Evolutionary conservation across 2,329 filamentous ascomycete species (phyloP).

Genomic region (Fusarium sacchari): DNA sequence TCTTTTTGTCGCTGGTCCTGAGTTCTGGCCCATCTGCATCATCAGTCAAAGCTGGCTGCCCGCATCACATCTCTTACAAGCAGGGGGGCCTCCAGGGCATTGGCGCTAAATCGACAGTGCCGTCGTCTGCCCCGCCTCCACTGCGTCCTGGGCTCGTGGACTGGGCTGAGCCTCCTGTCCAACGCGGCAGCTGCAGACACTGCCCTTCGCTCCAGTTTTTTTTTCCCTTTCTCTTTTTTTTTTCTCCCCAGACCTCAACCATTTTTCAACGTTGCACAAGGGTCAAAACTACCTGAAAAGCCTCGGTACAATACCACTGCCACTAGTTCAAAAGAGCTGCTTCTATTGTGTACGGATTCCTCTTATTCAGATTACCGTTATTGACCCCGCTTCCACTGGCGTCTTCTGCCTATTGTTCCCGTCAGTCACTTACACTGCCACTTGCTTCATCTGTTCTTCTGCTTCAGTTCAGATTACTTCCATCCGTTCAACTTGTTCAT

Average conservation of each 20-base stretch:
- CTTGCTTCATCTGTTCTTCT: not conserved
- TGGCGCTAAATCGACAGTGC: slow-evolving; percentile 24
- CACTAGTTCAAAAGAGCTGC: not conserved
- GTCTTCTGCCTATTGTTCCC: not conserved
- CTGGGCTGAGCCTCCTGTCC: slow-evolving; percentile 28
- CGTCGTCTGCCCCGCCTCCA: slow-evolving; percentile 21
- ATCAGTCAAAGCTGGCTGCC: not conserved
- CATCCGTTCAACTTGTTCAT: not conserved
- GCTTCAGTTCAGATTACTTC: not conserved
- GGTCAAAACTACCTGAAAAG: not conserved
- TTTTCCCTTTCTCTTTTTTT: slow-evolving; percentile 1
- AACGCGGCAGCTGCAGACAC: slow-evolving; percentile 10
- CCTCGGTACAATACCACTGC: not conserved
- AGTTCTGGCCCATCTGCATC: not conserved
- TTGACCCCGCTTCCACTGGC: not conserved
- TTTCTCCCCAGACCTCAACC: slow-evolving; percentile 4
- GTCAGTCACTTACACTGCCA: slow-evolving; percentile 31
- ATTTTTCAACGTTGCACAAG: slow-evolving; percentile 8
- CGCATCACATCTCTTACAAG: slow-evolving; percentile 3
- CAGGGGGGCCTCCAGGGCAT: slow-evolving; percentile 24
- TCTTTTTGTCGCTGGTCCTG: not conserved
- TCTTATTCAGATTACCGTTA: slow-evolving; percentile 4
- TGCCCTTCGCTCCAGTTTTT: slow-evolving; percentile 39
- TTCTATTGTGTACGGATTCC: slow-evolving; percentile 16
- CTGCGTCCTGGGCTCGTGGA: not conserved